These are phyloP conservation scores for Didymella glomerata DNA, from an alignment of 2,329 filamentous ascomycete genomes.

Conservation along the genomic window DNA sequence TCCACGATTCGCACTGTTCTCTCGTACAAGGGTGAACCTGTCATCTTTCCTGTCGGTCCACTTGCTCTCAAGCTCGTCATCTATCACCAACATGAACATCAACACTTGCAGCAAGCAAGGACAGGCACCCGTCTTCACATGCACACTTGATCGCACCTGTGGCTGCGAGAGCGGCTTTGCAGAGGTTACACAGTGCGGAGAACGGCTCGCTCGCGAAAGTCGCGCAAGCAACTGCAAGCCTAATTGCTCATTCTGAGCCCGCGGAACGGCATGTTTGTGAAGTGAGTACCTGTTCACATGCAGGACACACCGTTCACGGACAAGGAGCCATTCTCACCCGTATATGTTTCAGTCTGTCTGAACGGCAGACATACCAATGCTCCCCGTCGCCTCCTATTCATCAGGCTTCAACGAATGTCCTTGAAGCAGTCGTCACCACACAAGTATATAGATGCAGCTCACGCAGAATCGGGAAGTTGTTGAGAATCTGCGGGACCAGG, in stretches of 20 bases:
- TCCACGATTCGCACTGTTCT: conserved; percentile 10
- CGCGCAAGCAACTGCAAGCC: conserved; percentile 30
- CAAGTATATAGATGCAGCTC: conserved; percentile 21
- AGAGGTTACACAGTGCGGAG: conserved; percentile 22
- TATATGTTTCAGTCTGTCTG: conserved; percentile 10
- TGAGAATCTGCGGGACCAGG: conserved; percentile 25
- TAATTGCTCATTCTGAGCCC: conserved; percentile 23
- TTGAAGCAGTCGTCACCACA: conserved; percentile 9
- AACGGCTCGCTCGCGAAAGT: conserved; percentile 35
- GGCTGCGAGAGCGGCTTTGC: conserved; percentile 9
- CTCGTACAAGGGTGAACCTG: conserved; percentile 13
- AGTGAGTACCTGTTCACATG: conserved; percentile 18
- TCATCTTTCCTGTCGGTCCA: background rate
- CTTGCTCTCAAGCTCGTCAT: background rate
- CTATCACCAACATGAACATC: background rate
- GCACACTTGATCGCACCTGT: conserved; percentile 6
- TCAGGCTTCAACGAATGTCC: background rate
- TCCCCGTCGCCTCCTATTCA: conserved; percentile 8
- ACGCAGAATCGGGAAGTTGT: conserved; percentile 29
- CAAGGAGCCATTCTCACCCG: conserved; percentile 4
- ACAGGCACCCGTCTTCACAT: conserved; percentile 5
- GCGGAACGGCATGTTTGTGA: conserved; percentile 20
- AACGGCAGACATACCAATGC: conserved; percentile 4
- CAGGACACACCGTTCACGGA: conserved; percentile 18
- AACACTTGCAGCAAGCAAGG: conserved; percentile 15